phyloP scores from a whole-genome alignment of 2,329 filamentous ascomycete genomes.

The Clarireedia homoeocarpa region DNA sequence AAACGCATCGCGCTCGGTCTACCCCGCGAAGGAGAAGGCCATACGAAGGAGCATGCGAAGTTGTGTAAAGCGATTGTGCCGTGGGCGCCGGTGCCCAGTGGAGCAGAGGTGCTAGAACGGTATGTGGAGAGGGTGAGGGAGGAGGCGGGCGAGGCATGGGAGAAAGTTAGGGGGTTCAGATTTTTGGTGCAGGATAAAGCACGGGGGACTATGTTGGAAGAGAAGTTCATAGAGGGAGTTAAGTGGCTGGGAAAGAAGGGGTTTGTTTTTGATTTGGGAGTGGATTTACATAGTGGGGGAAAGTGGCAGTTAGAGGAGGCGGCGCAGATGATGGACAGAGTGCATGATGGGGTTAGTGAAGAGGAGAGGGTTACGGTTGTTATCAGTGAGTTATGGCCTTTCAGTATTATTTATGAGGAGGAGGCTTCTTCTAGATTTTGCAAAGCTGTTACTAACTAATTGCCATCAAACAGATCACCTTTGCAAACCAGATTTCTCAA shows the following conservation, averaged over 20 bases:
- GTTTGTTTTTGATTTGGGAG: slow-evolving; percentile 72
- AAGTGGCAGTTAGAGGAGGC: slow-evolving; percentile 65
- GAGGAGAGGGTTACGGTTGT: slow-evolving; percentile 42
- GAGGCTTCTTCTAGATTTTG: not conserved
- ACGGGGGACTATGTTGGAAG: slow-evolving; percentile 53
- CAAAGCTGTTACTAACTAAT: not conserved
- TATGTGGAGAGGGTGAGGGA: slow-evolving; percentile 59
- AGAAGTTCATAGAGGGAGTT: slow-evolving; percentile 57
- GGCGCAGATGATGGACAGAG: slow-evolving; percentile 59
- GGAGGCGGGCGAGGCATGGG: slow-evolving; percentile 54
- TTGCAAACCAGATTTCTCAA: slow-evolving; percentile 73
- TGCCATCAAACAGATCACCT: slow-evolving; percentile 59
- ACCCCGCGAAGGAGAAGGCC: slow-evolving; percentile 50
- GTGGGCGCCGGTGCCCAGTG: slow-evolving; percentile 76
- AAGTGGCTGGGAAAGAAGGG: slow-evolving; percentile 56
- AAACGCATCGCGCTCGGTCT: slow-evolving; percentile 56
- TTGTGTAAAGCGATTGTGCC: slow-evolving; percentile 65
- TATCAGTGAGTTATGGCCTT: slow-evolving; percentile 23
- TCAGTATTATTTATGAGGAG: not conserved
- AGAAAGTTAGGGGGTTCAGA: slow-evolving; percentile 67
- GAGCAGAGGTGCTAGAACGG: slow-evolving; percentile 47
- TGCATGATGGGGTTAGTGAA: slow-evolving; percentile 53
- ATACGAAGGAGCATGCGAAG: slow-evolving; percentile 41
- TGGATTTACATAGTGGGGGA: slow-evolving; percentile 73
- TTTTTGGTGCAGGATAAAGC: slow-evolving; percentile 78